Evolutionary conservation across 139 green algal species (phyloP).

Genomic region (Tetradesmus obliquus): DNA sequence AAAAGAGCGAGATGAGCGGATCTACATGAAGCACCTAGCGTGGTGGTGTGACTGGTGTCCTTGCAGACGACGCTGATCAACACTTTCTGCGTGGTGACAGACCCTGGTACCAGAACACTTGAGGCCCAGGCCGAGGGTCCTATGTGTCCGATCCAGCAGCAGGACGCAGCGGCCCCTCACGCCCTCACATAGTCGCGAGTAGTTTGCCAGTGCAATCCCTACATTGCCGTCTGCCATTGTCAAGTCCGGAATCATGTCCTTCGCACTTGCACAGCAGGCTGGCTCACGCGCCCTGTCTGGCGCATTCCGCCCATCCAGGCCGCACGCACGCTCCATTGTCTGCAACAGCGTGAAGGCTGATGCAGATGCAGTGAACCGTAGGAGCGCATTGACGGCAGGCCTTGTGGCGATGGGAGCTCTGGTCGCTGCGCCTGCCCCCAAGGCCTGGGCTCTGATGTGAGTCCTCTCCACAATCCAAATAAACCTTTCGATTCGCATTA

Average conservation of each 20-base stretch:
- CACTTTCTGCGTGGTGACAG: not conserved
- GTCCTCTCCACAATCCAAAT: not conserved
- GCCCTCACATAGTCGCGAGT: too few species aligned
- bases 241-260: not conserved
- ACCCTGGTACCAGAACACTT: not conserved
- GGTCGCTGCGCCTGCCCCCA: not conserved
- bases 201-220: not conserved
- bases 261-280: not conserved
- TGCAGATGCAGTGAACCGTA: constrained; percentile 3
- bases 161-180: not conserved
- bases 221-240: not conserved
- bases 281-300: not conserved
- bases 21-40: too few species aligned
- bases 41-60: too few species aligned
- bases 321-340: not conserved
- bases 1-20: too few species aligned
- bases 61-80: not conserved
- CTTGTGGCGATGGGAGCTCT: constrained; percentile 24
- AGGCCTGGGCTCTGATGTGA: constrained; percentile 31
- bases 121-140: not conserved
- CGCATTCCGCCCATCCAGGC: constrained; percentile 13
- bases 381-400: constrained; percentile 16
- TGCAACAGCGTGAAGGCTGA: not conserved
- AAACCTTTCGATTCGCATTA: not conserved
- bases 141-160: not conserved